Percentiles rank a stretch among this genome's conserved stretches.
These are phyloP conservation scores for Parathielavia hyrcaniae DNA, from an alignment of 495 filamentous ascomycete genomes.

Conservation along the genomic window DNA sequence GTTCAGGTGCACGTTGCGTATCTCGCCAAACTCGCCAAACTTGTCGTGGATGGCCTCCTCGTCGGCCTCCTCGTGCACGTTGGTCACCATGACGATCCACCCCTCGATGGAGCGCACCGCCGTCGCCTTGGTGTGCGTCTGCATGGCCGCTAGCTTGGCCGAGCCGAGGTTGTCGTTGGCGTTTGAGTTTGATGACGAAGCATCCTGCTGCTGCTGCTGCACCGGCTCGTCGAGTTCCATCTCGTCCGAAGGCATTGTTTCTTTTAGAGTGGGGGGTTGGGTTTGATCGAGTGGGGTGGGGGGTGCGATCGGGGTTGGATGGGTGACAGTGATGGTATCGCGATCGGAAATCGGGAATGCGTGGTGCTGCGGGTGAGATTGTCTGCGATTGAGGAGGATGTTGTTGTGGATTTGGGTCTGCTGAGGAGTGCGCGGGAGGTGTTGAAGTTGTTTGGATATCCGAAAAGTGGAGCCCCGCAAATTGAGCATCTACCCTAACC, in stretches of 20 bases:
- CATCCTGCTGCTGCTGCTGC: neutral
- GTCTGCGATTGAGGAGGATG: too few relatives aligned
- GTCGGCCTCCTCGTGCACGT: constrained; percentile 94
- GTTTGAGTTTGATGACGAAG: neutral
- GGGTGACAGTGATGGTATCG: too few relatives aligned
- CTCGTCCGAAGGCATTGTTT: constrained; percentile 13
- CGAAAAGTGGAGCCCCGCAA: too few relatives aligned
- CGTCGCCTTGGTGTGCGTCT: constrained; percentile 72
- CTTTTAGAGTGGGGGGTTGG: neutral
- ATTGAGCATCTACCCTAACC: too few relatives aligned
- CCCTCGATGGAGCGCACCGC: constrained; percentile 98
- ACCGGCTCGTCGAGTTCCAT: constrained; percentile 19
- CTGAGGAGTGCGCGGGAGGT: too few relatives aligned
- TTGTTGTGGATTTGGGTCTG: too few relatives aligned
- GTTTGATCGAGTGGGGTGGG: neutral
- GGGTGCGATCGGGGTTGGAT: too few relatives aligned
- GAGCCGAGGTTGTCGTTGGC: constrained; percentile 22
- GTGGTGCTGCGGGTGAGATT: too few relatives aligned
- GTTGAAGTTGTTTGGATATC: too few relatives aligned
- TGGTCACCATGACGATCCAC: constrained; percentile 95
- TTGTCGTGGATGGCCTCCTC: constrained; percentile 93
- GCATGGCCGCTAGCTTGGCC: constrained; percentile 57
- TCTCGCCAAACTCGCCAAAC: constrained; percentile 94
- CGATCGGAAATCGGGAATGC: too few relatives aligned
- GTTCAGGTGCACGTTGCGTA: constrained; percentile 95